phyloP scores from a whole-genome alignment of 768 basidiomycete genomes.

The Inosperma sp. region DNA sequence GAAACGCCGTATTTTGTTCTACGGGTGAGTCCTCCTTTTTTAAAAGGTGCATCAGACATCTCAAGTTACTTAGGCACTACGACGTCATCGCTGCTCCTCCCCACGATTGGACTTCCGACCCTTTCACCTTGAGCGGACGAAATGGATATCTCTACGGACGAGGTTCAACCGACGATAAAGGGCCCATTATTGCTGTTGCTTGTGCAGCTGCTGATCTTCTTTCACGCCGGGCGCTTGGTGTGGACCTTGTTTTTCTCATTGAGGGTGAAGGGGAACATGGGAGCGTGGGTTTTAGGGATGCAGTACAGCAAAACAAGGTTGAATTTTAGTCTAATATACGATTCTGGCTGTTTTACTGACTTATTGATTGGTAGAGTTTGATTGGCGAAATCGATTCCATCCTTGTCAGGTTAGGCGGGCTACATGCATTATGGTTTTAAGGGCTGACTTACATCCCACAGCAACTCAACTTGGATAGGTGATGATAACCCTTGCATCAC shows the following conservation, averaged over 20 bases:
- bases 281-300: slow-evolving; percentile 78
- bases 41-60: neutral
- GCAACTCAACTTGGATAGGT: slow-evolving; percentile 96
- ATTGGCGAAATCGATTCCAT: slow-evolving; percentile 90
- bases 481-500: slow-evolving; percentile 91
- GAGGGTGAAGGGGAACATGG: slow-evolving; percentile 99
- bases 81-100: slow-evolving; percentile 86
- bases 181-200: slow-evolving; percentile 87
- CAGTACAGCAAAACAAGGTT: slow-evolving; percentile 76
- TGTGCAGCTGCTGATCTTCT: slow-evolving; percentile 84
- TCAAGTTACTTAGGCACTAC: slow-evolving; percentile 65
- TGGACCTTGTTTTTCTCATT: slow-evolving; percentile 86
- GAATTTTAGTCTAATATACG: neutral
- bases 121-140: slow-evolving; percentile 74
- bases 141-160: slow-evolving; percentile 91
- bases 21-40: slow-evolving; percentile 53
- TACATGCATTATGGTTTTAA: too few species aligned
- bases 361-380: slow-evolving; percentile 44
- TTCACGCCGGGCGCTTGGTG: slow-evolving; percentile 62
- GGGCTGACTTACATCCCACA: too few species aligned
- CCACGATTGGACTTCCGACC: slow-evolving; percentile 76
- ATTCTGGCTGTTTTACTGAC: neutral
- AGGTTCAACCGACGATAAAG: slow-evolving; percentile 93
- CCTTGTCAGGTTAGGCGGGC: slow-evolving; percentile 72
- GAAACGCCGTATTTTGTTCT: slow-evolving; percentile 81